Conservation (phyloP, 2,329 filamentous ascomycete species). For the Ophiocordyceps unilateralis region DNA sequence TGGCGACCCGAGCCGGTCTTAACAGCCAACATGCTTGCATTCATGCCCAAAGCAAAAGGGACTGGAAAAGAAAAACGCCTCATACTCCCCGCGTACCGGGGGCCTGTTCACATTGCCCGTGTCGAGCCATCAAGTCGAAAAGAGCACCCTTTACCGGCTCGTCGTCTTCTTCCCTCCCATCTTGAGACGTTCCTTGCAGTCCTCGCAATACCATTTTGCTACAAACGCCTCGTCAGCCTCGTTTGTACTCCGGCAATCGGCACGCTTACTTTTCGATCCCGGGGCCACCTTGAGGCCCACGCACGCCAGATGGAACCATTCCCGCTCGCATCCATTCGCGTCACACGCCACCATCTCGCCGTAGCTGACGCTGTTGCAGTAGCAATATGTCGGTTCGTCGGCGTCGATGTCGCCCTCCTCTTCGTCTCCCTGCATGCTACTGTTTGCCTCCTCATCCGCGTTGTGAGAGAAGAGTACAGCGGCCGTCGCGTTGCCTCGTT, state of each 20-base stretch:
- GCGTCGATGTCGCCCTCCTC: constrained; percentile 45
- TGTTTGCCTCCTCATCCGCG: constrained; percentile 20
- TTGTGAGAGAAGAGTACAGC: constrained; percentile 8
- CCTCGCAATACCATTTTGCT: constrained; percentile 74
- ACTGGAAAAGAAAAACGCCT: not conserved
- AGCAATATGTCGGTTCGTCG: constrained; percentile 61
- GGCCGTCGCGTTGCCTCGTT: constrained; percentile 32
- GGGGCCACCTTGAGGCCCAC: constrained; percentile 65
- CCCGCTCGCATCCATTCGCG: constrained; percentile 50
- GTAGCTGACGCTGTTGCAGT: constrained; percentile 65
- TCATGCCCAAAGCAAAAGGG: not conserved
- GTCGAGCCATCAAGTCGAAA: too few relatives aligned
- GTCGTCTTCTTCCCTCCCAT: constrained; percentile 34
- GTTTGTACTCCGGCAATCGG: not conserved
- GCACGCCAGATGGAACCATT: constrained; percentile 76
- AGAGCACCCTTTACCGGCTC: constrained; percentile 28
- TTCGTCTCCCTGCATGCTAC: constrained; percentile 19
- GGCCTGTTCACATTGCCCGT: too few relatives aligned
- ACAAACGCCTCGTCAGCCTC: constrained; percentile 1
- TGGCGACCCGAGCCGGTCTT: too few relatives aligned
- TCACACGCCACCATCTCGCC: constrained; percentile 77
- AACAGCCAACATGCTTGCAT: not conserved
- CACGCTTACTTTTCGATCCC: constrained; percentile 50
- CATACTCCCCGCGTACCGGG: not conserved
- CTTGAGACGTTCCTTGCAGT: constrained; percentile 53